Conservation (phyloP, 2,329 filamentous ascomycete species). For the Verruconis gallopava region DNA sequence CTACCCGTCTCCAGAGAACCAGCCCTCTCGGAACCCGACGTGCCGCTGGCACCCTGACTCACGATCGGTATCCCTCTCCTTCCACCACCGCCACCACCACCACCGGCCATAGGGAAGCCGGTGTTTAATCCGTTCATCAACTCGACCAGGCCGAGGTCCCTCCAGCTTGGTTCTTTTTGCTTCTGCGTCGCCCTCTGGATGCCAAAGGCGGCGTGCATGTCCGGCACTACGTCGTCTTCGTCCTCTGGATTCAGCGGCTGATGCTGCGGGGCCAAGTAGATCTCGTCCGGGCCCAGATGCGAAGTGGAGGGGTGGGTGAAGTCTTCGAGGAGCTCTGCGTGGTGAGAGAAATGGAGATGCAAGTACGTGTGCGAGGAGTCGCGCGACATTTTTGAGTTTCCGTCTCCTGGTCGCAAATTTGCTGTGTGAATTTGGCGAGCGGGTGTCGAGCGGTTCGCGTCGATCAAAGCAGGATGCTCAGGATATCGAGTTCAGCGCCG, state of each 20-base stretch:
- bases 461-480: no score
- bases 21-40: conserved; percentile 1
- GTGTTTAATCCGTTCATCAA: conserved; percentile 37
- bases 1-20: not conserved
- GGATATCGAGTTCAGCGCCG: no score
- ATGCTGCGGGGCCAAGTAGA: conserved; percentile 67
- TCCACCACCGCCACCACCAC: not conserved
- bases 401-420: no score
- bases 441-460: no score
- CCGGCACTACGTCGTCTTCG: conserved; percentile 77
- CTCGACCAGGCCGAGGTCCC: conserved; percentile 59
- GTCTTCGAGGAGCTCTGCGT: conserved; percentile 65
- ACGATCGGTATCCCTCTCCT: not conserved
- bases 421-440: no score
- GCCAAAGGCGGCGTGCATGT: conserved; percentile 78
- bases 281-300: conserved; percentile 48
- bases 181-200: conserved; percentile 70
- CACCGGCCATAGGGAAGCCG: not conserved
- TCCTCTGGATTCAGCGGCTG: conserved; percentile 79
- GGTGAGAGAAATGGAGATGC: conserved; percentile 58
- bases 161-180: conserved; percentile 56
- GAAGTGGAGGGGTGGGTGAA: conserved; percentile 28
- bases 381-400: conserved; percentile 41
- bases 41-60: not conserved
- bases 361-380: conserved; percentile 64